Evolutionary conservation across 495 filamentous ascomycete genomes (phyloP), one percentile per base, ranked within the genome.

Genomic region (Chaetomium fimeti): DNA sequence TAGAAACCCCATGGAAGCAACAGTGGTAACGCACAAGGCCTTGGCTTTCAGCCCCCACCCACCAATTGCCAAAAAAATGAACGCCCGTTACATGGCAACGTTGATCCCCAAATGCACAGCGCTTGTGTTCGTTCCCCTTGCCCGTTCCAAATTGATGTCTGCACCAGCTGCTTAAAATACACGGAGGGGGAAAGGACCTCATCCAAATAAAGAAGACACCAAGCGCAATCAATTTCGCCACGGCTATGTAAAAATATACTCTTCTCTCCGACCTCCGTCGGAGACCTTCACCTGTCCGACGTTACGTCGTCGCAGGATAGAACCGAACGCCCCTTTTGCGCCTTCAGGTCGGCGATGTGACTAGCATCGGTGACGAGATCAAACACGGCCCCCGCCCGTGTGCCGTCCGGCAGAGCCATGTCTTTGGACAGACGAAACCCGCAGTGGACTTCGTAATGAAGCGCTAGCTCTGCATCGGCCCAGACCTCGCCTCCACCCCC

Each of bases 121-220:
- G 52, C 52, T 54, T 54, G 52, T 54, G 52, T 54, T 15, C 32
- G n/a, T n/a, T n/a, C 52, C 7, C 52, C 52, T 20, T 18, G 2
- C 27, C 0, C 12, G 25, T 20, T 32, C 27, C 7, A 36, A 28
- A 54, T 25, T 7, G 16, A 54, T 18, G 7, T 32, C 13, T 16
- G 16, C 52, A 36, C 13, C 52, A 29, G 6, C 5, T 54, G 15
- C 52, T 18, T 28, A 54, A 36, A 54, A 54, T 52, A 52, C 13
- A 52, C 48, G n/a, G 22, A 11, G 22, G 25, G 32, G 8, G 11
- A 52, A 52, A 52, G 48, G 48, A 27, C 48, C 48, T 27, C 48
- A 1, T 27, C 48, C 22, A 52, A 52, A 52, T 27, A 52, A 52
- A 18, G 40, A 36, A 36, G 32, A 36, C 32, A 36, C 6, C 8